Base-by-base conservation (phyloP, 139 green algal genomes). In the Desmodesmus armatus region DNA sequence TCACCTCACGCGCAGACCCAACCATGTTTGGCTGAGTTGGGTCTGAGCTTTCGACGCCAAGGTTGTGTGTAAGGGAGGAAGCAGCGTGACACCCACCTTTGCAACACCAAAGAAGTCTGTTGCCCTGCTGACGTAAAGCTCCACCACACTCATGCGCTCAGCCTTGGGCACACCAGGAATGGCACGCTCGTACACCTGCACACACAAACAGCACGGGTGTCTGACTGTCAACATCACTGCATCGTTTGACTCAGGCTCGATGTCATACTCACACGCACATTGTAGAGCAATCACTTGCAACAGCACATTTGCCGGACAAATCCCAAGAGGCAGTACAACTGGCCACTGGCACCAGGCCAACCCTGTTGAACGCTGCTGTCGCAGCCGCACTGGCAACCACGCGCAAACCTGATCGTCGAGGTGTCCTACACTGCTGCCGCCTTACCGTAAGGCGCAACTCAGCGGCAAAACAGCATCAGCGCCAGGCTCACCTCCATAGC, bases 101-200 rank as follows among this genome's bases (percentile, higher is more conserved):
- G 89, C 93, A 31, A 99, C 91, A 40, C 97, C 97, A 87, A 98
- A 99, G 84, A 98, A 98, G 69, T 98, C 93, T 3, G 90, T 93
- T 4, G 97, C 97, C 23, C 95, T 91, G 9, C 90, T 88, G 7
- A 99, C 80, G 90, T 98, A 99, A 6, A 98, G 40, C 37, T 98
- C 94, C 51, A 97, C 96, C 29, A 99, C 78, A 0, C 39, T 44
- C 83, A 96, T 83, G 72, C 95, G 92, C 87, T 99, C 89, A 29
- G 87, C 65, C 49, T 92, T 91, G 19, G 93, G 93, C 79, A 99
- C 94, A 19, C 35, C 91, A 33, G 89, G 84, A 15, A 93, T 88
- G 17, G 95, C 95, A 11, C 87, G 63, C 35, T 96, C 93, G 49
- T 98, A 98, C 47, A 86, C 76, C 55, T 82, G 66, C 65, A 43